Evolutionary conservation across 2,329 filamentous ascomycete genomes (phyloP), one percentile per base, ranked within the genome.

Genomic region (Aureobasidium sp.): DNA sequence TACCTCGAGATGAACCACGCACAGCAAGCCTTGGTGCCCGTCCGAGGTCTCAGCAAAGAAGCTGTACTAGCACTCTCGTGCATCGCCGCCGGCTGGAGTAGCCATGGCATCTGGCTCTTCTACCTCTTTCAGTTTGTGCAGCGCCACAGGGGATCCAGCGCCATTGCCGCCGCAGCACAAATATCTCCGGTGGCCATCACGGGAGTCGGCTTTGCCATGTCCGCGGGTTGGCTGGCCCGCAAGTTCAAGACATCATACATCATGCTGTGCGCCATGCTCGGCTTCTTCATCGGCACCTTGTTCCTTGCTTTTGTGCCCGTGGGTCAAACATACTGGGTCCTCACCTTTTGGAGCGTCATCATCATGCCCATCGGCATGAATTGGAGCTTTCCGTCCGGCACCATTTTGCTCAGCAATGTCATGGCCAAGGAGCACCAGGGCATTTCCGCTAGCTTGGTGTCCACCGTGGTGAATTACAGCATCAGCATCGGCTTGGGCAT

Each of bases 361-460:
- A 66, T 87, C 55, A 84, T 83, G 72, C 81, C 83, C 0, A 85
- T 81, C 66, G 83, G 83, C 4, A 84, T 87, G 79, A 84, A 87
- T 69, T 86, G 86, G 78, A 82, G 78, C 1, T 85, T 85, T 65
- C 85, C 85, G 0, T 81, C 84, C 0, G 83, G 82, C 0, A 85
- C 79, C 0, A 70, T 87, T n/a, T 77, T 87, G 34, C 73, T 88
- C 14, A 82, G 79, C 20, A 80, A 85, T 64, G 74, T 72, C 0
- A 72, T 79, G 41, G 64, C 69, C 8, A 70, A 71, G 17, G 71
- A 79, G 49, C 74, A 79, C 52, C 78, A 81, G 63, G 79, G 79
- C 6, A 72, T 80, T 12, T 77, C 78, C 3, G 78, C 78, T 0
- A 82, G 79, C 9, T 69, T 87, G 3, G 81, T 87, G 25, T 82